Conservation (phyloP, 352 stramenopile genomes). For the Phytopythium chamaehyphon region DNA sequence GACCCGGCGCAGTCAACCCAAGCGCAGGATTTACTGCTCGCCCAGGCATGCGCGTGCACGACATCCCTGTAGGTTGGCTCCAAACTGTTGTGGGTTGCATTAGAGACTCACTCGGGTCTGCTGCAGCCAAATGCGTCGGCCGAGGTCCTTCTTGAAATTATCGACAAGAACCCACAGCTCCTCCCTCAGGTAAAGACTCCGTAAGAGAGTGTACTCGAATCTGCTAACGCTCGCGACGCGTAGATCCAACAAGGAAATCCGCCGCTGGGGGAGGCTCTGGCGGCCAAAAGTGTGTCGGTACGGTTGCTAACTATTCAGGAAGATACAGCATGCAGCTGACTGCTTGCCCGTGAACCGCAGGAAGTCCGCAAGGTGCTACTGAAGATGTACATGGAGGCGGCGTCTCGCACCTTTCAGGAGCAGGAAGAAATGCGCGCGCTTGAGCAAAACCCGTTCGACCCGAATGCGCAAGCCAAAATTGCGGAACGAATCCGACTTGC, state of each 20-base stretch:
- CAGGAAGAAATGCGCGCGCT: slow-evolving; percentile 66
- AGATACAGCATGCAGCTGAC: background rate
- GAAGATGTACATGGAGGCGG: slow-evolving; percentile 83
- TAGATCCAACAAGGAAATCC: slow-evolving; percentile 63
- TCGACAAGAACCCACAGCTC: slow-evolving; percentile 77
- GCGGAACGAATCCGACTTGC: slow-evolving; percentile 78
- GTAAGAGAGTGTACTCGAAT: background rate
- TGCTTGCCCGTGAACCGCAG: slow-evolving; percentile 20
- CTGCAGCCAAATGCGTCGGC: slow-evolving; percentile 54
- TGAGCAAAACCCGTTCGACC: slow-evolving; percentile 76
- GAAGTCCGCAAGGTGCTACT: slow-evolving; percentile 80
- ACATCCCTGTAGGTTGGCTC: slow-evolving; percentile 58
- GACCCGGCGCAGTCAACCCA: slow-evolving; percentile 8
- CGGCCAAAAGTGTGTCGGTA: slow-evolving; percentile 68
- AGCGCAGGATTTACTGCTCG: slow-evolving; percentile 31
- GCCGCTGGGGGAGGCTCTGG: slow-evolving; percentile 56
- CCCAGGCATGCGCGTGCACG: slow-evolving; percentile 66
- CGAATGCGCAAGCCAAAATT: slow-evolving; percentile 72
- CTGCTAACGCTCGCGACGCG: background rate
- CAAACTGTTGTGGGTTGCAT: background rate
- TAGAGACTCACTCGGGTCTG: background rate
- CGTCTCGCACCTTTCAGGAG: slow-evolving; percentile 74
- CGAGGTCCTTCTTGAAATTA: slow-evolving; percentile 77
- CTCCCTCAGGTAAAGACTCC: slow-evolving; percentile 38
- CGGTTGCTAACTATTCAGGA: background rate